These are phyloP conservation scores for Raffaelea deltoideospora DNA, from an alignment of 2,329 filamentous ascomycete genomes.

Conservation along the genomic window DNA sequence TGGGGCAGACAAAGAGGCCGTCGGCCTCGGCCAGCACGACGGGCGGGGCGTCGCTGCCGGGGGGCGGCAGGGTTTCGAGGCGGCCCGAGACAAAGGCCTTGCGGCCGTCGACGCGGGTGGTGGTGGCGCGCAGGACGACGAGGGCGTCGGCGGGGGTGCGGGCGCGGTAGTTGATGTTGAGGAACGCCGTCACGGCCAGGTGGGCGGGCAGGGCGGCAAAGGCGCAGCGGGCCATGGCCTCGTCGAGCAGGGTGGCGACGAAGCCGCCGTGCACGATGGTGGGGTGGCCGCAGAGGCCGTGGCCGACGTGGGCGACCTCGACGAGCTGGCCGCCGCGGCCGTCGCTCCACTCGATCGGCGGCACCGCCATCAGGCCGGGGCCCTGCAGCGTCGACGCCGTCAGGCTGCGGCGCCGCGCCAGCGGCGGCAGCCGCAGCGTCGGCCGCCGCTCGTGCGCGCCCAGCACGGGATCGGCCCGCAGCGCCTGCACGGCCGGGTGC, in stretches of 20 bases:
- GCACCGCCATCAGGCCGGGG: slow-evolving; percentile 60
- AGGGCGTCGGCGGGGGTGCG: slow-evolving; percentile 64
- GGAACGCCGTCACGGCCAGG: slow-evolving; percentile 70
- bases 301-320: slow-evolving; percentile 61
- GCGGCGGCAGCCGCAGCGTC: slow-evolving; percentile 68
- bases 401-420: slow-evolving; percentile 57
- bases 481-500: slow-evolving; percentile 55
- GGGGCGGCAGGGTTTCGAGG: slow-evolving; percentile 59
- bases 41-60: slow-evolving; percentile 37
- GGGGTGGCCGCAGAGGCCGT: slow-evolving; percentile 73
- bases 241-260: slow-evolving; percentile 83
- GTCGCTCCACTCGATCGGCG: slow-evolving; percentile 65
- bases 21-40: slow-evolving; percentile 65
- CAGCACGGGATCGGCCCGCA: slow-evolving; percentile 51
- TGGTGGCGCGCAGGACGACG: slow-evolving; percentile 64
- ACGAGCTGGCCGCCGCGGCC: slow-evolving; percentile 53
- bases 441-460: slow-evolving; percentile 70
- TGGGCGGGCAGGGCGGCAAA: slow-evolving; percentile 80
- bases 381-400: slow-evolving; percentile 70
- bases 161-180: slow-evolving; percentile 69
- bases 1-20: slow-evolving; percentile 79
- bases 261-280: slow-evolving; percentile 84
- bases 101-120: slow-evolving; percentile 73
- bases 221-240: slow-evolving; percentile 75
- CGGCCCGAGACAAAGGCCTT: slow-evolving; percentile 89